Evolutionary conservation across 768 basidiomycete species (phyloP).

Genomic region (Tylopilus felleus): DNA sequence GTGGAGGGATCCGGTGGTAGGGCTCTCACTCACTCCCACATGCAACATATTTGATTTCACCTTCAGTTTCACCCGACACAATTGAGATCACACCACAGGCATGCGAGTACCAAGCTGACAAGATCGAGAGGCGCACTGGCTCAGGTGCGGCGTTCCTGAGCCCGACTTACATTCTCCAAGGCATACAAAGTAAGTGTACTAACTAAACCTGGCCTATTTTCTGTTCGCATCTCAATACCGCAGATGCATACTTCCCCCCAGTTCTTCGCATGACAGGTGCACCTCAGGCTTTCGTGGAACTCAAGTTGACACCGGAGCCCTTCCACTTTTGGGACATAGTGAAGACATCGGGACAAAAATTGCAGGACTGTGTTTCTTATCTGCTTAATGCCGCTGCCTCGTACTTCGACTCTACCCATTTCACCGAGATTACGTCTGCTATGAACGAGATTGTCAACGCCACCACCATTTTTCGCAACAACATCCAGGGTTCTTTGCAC

Average conservation of each 20-base stretch:
- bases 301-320: background rate
- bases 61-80: background rate
- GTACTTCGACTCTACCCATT: slow-evolving; percentile 2
- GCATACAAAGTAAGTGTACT: background rate
- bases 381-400: slow-evolving; percentile 1
- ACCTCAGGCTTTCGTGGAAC: background rate
- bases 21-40: background rate
- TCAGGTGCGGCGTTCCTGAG: background rate
- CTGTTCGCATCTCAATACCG: background rate
- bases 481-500: slow-evolving; percentile 8
- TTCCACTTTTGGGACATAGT: slow-evolving; percentile 14
- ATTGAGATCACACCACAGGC: background rate
- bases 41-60: background rate
- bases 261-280: background rate
- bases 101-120: background rate
- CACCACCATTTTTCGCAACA: slow-evolving; percentile 12
- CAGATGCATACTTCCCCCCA: background rate
- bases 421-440: slow-evolving; percentile 1
- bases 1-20: background rate
- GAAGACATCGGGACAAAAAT: background rate
- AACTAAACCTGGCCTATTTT: background rate
- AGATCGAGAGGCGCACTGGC: background rate
- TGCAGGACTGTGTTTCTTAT: slow-evolving; percentile 3
- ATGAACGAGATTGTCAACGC: slow-evolving; percentile 11
- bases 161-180: background rate